Evolutionary conservation across 2,329 filamentous ascomycete species (phyloP).

Genomic region (Ilyonectria robusta): DNA sequence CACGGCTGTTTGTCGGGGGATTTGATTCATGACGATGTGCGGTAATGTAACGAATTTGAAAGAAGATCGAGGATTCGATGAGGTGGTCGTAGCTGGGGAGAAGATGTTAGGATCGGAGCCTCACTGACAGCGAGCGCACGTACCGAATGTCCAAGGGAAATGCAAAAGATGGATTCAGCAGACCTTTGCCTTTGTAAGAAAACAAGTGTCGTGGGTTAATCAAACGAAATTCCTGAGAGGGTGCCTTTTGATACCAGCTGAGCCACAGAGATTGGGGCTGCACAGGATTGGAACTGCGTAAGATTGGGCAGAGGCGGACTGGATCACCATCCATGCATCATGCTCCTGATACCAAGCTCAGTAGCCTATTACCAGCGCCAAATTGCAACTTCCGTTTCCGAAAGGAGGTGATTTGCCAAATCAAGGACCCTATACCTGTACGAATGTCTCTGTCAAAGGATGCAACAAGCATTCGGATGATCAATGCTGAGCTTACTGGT

Average conservation of each 20-base stretch:
- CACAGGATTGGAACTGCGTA: too few species aligned
- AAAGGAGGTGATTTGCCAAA: not conserved
- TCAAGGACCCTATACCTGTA: not conserved
- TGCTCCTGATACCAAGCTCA: not conserved
- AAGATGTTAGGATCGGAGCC: not conserved
- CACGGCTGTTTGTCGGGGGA: not conserved
- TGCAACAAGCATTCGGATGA: not conserved
- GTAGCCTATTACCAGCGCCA: not conserved
- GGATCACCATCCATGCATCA: not conserved
- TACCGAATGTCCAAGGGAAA: not conserved
- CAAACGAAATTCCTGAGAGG: not conserved
- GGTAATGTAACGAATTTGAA: not conserved
- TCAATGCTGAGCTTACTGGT: not conserved
- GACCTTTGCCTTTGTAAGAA: not conserved
- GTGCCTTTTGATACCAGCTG: not conserved
- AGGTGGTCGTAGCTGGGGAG: not conserved
- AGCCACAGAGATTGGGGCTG: not conserved
- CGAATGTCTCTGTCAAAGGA: not conserved
- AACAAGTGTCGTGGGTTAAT: not conserved
- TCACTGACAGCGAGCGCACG: not conserved
- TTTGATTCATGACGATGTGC: not conserved
- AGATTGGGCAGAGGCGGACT: not conserved
- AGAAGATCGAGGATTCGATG: not conserved
- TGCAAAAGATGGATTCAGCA: not conserved
- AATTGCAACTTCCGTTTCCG: not conserved